A percentile compares a stretch with the other conserved stretches of the same genome.
phyloP scores from a whole-genome alignment of 139 green algal genomes.

The Chlorella sp. region DNA sequence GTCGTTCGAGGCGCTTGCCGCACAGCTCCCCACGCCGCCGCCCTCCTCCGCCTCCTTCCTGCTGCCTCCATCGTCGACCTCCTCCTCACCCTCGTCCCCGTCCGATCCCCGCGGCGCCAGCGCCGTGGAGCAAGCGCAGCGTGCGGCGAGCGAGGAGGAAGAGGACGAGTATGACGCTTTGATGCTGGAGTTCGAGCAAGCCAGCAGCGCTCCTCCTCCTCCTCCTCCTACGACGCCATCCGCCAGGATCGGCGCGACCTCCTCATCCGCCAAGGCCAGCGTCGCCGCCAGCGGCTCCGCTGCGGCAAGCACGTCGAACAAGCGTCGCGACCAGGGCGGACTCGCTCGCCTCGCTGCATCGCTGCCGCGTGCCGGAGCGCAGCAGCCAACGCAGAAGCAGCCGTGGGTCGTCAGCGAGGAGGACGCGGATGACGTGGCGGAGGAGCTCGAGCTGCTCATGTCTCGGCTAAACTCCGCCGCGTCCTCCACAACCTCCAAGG shows the following conservation, averaged over 20 bases:
- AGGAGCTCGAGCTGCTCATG: not conserved
- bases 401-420: not conserved
- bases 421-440: not conserved
- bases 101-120: not conserved
- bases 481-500: not conserved
- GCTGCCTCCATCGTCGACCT: too few species aligned
- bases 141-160: not conserved
- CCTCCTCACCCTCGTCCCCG: too few species aligned
- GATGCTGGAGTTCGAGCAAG: not conserved
- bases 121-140: not conserved
- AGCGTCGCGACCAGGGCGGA: too few species aligned
- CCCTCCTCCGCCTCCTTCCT: too few species aligned
- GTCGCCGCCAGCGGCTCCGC: too few species aligned
- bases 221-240: too few species aligned
- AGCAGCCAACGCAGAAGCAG: not conserved
- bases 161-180: not conserved
- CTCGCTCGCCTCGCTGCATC: too few species aligned
- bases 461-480: not conserved
- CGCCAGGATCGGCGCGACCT: too few species aligned
- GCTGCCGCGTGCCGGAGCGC: too few species aligned
- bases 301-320: too few species aligned
- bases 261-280: too few species aligned
- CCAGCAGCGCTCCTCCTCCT: too few species aligned
- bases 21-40: not conserved
- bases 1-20: not conserved